Conservation (phyloP, 2,329 filamentous ascomycete genomes). For the Pyrenophora teres region DNA sequence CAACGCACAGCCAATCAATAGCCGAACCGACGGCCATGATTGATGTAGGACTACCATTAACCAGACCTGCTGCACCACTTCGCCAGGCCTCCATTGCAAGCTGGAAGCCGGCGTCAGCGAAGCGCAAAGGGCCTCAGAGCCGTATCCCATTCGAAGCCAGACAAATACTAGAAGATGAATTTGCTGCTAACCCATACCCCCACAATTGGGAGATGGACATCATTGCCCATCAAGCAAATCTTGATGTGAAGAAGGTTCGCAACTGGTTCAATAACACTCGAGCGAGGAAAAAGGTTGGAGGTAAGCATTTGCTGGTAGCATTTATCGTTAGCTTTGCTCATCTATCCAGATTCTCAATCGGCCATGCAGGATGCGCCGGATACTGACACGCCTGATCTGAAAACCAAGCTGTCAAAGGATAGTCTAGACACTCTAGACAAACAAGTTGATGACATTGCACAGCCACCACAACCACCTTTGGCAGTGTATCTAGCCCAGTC, state of each 20-base stretch:
- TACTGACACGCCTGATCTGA: conserved; percentile 16
- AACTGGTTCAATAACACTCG: conserved; percentile 47
- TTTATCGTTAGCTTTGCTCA: conserved; percentile 3
- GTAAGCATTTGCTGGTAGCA: conserved; percentile 13
- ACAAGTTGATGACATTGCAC: conserved; percentile 21
- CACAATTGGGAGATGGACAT: conserved; percentile 45
- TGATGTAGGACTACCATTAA: not conserved
- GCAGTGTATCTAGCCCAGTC: conserved; percentile 43
- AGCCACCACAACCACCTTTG: conserved; percentile 39
- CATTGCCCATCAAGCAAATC: conserved; percentile 43
- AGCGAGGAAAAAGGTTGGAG: conserved; percentile 37
- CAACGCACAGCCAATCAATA: not conserved
- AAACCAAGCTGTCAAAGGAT: conserved; percentile 34
- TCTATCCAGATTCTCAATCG: conserved; percentile 12
- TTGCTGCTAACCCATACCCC: conserved; percentile 43
- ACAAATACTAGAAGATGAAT: conserved; percentile 44
- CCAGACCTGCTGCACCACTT: conserved; percentile 7
- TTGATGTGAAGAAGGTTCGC: conserved; percentile 43
- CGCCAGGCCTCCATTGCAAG: conserved; percentile 19
- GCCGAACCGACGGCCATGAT: not conserved
- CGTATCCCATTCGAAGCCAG: conserved; percentile 39
- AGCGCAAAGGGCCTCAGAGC: conserved; percentile 37
- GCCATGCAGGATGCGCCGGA: conserved; percentile 3
- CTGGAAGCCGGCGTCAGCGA: conserved; percentile 42
- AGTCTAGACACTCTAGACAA: conserved; percentile 39